Conservation (phyloP, 1,284 basidiomycete species). For the Trametes polyzona region DNA sequence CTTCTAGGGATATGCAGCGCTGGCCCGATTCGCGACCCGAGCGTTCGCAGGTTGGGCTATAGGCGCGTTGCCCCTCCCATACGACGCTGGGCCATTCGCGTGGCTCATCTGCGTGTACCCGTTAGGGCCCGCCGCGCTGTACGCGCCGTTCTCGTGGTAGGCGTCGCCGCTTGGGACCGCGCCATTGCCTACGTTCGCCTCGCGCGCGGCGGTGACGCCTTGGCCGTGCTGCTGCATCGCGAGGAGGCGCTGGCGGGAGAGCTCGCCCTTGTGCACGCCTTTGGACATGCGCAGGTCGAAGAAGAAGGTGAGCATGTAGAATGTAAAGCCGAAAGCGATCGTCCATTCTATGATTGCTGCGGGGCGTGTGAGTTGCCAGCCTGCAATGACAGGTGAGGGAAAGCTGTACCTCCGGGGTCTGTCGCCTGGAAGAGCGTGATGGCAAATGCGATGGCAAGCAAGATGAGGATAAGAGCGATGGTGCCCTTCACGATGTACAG, state of each 20-base stretch:
- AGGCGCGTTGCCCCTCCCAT: background rate
- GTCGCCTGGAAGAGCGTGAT: slow-evolving; percentile 48
- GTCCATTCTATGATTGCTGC: slow-evolving; percentile 71
- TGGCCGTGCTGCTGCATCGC: slow-evolving; percentile 18
- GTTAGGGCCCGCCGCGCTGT: background rate
- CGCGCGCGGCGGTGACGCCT: slow-evolving; percentile 3
- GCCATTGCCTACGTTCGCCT: slow-evolving; percentile 12
- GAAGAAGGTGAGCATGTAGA: slow-evolving; percentile 25
- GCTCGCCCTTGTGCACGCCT: slow-evolving; percentile 21
- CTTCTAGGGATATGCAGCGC: background rate
- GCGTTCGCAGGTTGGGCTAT: slow-evolving; percentile 1
- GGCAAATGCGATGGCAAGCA: slow-evolving; percentile 65
- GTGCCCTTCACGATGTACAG: slow-evolving; percentile 66
- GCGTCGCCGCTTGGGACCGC: background rate
- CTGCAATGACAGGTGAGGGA: background rate
- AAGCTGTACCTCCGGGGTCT: slow-evolving; percentile 54
- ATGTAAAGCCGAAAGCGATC: slow-evolving; percentile 71
- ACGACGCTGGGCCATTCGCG: slow-evolving; percentile 12
- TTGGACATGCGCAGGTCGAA: slow-evolving; percentile 26
- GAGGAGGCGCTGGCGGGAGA: slow-evolving; percentile 17
- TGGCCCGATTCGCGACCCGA: background rate
- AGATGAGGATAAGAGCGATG: slow-evolving; percentile 59
- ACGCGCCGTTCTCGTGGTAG: background rate
- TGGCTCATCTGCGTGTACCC: slow-evolving; percentile 1
- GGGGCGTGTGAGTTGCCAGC: background rate